Conservation (phyloP, 192 early-diverging fungal species). For the Coemansia sp. region DNA sequence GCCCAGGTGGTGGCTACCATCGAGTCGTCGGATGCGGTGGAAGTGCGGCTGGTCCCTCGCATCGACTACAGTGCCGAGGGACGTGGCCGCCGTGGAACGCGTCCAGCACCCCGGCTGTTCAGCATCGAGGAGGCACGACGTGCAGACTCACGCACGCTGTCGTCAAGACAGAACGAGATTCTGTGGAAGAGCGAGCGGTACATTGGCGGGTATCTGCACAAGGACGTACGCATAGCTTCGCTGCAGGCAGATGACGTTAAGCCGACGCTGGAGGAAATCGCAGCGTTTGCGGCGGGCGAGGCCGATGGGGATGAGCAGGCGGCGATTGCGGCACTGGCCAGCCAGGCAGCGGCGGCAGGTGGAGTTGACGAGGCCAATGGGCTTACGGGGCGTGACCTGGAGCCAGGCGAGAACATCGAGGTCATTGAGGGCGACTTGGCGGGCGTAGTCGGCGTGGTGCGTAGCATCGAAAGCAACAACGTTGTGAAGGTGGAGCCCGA, state of each 20-base stretch:
- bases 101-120: slow-evolving; percentile 78
- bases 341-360: slow-evolving; percentile 49
- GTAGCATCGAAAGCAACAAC: slow-evolving; percentile 63
- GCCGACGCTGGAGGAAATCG: slow-evolving; percentile 91
- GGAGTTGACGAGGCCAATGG: slow-evolving; percentile 48
- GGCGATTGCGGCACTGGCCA: slow-evolving; percentile 57
- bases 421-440: slow-evolving; percentile 81
- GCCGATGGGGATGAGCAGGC: slow-evolving; percentile 66
- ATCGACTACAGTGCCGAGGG: slow-evolving; percentile 57
- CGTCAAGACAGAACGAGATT: slow-evolving; percentile 60
- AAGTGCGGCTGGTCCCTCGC: slow-evolving; percentile 73
- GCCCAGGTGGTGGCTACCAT: slow-evolving; percentile 72
- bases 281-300: slow-evolving; percentile 61
- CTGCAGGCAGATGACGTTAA: slow-evolving; percentile 70
- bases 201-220: slow-evolving; percentile 79
- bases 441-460: slow-evolving; percentile 73
- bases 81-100: slow-evolving; percentile 45
- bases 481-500: slow-evolving; percentile 70
- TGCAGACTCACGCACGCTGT: slow-evolving; percentile 58
- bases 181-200: slow-evolving; percentile 61
- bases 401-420: slow-evolving; percentile 83
- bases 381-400: slow-evolving; percentile 57
- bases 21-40: slow-evolving; percentile 63
- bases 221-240: slow-evolving; percentile 68
- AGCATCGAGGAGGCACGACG: slow-evolving; percentile 45